Percentiles rank a stretch among this genome's conserved stretches.
Conservation (phyloP, 139 green algal genomes). For the Bryopsis sp. region DNA sequence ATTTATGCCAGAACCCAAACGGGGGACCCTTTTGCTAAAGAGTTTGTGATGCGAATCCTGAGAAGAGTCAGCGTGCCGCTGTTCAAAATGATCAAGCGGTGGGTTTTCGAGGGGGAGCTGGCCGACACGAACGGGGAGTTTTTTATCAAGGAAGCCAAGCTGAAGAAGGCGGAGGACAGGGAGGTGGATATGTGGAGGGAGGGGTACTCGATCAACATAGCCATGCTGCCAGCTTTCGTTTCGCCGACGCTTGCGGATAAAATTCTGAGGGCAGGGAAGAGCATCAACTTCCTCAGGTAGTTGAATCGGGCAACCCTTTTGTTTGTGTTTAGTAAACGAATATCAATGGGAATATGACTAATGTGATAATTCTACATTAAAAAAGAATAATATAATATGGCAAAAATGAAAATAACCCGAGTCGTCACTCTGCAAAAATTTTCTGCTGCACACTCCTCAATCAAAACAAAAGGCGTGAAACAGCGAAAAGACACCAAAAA, state of each 20-base stretch:
- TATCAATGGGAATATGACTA: too few relatives aligned
- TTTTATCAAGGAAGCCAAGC: constrained; percentile 47
- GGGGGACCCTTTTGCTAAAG: constrained; percentile 1
- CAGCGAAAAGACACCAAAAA: too few relatives aligned
- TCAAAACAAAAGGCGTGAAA: too few relatives aligned
- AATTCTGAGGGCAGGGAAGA: constrained; percentile 81
- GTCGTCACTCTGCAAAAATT: too few relatives aligned
- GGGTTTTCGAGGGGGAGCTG: constrained; percentile 81
- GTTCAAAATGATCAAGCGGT: constrained; percentile 69
- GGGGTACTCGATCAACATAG: constrained; percentile 33
- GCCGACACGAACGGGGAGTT: constrained; percentile 68
- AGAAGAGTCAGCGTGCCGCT: constrained; percentile 62
- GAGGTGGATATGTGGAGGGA: constrained; percentile 44
- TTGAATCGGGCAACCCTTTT: too few relatives aligned
- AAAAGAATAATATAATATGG: too few relatives aligned
- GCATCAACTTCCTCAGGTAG: constrained; percentile 86
- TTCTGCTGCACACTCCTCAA: too few relatives aligned
- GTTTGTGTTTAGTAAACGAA: too few relatives aligned
- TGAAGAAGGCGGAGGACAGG: too few relatives aligned
- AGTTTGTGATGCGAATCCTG: constrained; percentile 14
- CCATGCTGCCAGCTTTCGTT: constrained; percentile 49
- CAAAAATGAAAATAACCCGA: too few relatives aligned
- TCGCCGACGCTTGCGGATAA: constrained; percentile 41
- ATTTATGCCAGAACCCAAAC: constrained; percentile 53
- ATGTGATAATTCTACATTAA: too few relatives aligned